Base-by-base conservation (phyloP, 305 asterid genomes). In the Coffea humblotiana region DNA sequence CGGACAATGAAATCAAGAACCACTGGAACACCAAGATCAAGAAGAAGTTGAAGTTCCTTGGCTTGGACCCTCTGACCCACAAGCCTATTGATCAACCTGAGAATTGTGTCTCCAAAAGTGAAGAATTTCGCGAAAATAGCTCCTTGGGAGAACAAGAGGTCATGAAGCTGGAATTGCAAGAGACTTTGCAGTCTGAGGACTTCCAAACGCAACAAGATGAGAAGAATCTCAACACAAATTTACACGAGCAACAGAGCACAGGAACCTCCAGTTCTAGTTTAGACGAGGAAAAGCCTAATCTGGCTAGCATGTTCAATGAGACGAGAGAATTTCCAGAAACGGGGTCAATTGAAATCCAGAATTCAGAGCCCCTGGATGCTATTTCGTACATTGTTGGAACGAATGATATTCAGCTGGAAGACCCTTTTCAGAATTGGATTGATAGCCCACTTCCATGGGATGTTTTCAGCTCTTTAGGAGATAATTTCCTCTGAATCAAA, bases 21-120 rank as follows among this genome's bases (percentile, higher is more conserved):
- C 96, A 92, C 15, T 94, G 98, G 98, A 94, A 94, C 70, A 94
- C 98, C 40, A 87, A 90, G 80, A 94, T 94, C 85, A 92, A 94
- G 91, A 94, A 92, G 88, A 94, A 88, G 69, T 79, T 94, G 86
- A 92, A 85, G 74, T 86, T 81, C 48, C 83, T 85, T 47, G 98
- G 98, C 2, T 75, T 93, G 79, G 94, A 91, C 75, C 92, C 96
- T 14, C 0, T 85, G 12, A 92, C 97, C 7, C 98, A 93, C 90
- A 86, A 85, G 78, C 96, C 96, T 14, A 71, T 82, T 58, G 84
- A 85, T 10, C 75, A 71, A 76, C 75, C 37, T 45, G 75, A 43
- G 25, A 69, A 73, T 43, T 58, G 71, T 67, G 56, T 54, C 13
- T 60, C 82, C 64, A 84, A 79, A 47, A 74, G 52, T 19, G 88